Evolutionary conservation across 495 filamentous ascomycete species (phyloP).

Genomic region (Pyronema domesticum): DNA sequence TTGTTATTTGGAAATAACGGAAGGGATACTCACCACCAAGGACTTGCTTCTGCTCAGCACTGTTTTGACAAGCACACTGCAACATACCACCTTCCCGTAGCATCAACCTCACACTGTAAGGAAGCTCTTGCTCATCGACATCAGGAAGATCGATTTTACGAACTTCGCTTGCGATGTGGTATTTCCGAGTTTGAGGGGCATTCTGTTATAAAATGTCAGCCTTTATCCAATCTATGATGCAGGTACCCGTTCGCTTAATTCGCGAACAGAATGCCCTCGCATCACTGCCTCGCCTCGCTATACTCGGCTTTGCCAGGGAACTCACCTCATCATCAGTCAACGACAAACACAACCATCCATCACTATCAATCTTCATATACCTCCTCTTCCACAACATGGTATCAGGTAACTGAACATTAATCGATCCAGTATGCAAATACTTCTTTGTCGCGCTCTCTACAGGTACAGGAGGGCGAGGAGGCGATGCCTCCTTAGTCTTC

Average conservation of each 20-base stretch:
- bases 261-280: background rate
- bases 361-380: constrained; percentile 21
- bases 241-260: background rate
- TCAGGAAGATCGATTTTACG: constrained; percentile 21
- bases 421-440: constrained; percentile 22
- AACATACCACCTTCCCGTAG: constrained; percentile 21
- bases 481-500: constrained; percentile 6
- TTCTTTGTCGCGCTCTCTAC: constrained; percentile 9
- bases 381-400: constrained; percentile 25
- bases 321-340: constrained; percentile 22
- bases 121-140: constrained; percentile 25
- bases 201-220: constrained; percentile 8
- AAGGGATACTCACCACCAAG: constrained; percentile 11
- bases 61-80: constrained; percentile 24
- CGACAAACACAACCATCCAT: constrained; percentile 22
- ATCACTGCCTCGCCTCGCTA: constrained; percentile 3
- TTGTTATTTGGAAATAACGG: background rate
- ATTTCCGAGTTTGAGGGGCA: constrained; percentile 19
- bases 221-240: background rate
- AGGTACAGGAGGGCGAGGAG: constrained; percentile 4
- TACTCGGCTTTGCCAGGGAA: background rate
- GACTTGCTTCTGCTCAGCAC: constrained; percentile 23
- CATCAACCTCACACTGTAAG: constrained; percentile 22
- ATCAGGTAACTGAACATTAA: constrained; percentile 25
- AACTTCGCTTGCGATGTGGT: constrained; percentile 19